Conservation (phyloP, 129 eudicot genomes). For the Rutidosis leptorrhynchoides region DNA sequence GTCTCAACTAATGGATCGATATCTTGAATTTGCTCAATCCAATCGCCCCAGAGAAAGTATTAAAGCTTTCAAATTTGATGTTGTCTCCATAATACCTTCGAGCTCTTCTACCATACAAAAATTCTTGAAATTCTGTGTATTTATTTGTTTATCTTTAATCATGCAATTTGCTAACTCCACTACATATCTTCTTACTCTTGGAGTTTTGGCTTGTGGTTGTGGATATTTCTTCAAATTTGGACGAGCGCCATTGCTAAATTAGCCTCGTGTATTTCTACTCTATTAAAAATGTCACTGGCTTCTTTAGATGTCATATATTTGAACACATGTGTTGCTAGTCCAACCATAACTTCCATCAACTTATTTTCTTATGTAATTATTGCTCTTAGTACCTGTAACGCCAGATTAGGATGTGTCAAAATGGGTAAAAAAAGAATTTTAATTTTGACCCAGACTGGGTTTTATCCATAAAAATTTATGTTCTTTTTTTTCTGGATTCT, state of each 20-base stretch:
- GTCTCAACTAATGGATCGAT: conserved; percentile 75
- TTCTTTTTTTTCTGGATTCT: background rate
- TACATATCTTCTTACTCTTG: conserved; percentile 71
- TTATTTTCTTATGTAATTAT: conserved; percentile 68
- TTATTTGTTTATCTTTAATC: conserved; percentile 56
- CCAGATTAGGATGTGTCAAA: background rate
- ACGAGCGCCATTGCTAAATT: conserved; percentile 50
- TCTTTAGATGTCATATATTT: conserved; percentile 52
- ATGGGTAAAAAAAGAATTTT: background rate
- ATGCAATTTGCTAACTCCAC: conserved; percentile 80
- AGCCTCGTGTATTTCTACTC: conserved; percentile 42
- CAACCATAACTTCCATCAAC: conserved; percentile 86
- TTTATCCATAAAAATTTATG: background rate
- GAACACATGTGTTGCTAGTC: conserved; percentile 66
- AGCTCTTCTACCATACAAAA: conserved; percentile 59
- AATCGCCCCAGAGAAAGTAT: conserved; percentile 81
- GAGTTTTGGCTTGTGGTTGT: conserved; percentile 60
- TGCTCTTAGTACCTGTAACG: conserved; percentile 53
- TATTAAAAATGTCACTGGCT: conserved; percentile 44
- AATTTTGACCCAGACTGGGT: background rate
- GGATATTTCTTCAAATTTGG: conserved; percentile 53
- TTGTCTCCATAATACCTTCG: conserved; percentile 62
- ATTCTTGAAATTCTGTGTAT: conserved; percentile 40
- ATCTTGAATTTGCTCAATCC: conserved; percentile 64
- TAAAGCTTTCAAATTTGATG: conserved; percentile 83